Evolutionary conservation across 257 asterid species (phyloP), one percentile per base, ranked within the genome.

Genomic region (Nicotiana tabacum): DNA sequence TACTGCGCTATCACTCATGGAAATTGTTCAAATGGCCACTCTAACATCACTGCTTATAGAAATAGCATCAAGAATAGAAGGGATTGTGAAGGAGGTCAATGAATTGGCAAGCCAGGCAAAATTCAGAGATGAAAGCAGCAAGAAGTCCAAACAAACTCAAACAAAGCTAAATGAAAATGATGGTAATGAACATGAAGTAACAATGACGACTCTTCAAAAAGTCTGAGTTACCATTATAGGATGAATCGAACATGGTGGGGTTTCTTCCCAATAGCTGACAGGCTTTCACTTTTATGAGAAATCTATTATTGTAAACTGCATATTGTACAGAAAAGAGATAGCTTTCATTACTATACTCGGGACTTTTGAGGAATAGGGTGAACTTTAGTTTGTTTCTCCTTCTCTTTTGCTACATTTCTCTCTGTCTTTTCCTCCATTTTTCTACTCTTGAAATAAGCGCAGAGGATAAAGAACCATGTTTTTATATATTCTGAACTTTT

Each of bases 1-100:
- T 17, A 33, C 43, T 0, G 66, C 78, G 4, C 83, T 88, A 12
- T 84, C 88, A 2, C 88, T 94, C 13, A 85, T 85, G 79, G 91
- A 92, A 70, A 86, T 91, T 62, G 87, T 92, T 77, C 95, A 96
- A 39, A 78, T 92, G 65, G 87, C 90, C 68, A 90, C 94, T 9
- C 64, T 86, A 55, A 88, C 95, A 9, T 89, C 95, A n/a, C 82
- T 90, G 88, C 65, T 92, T 82, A 84, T 87, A 53, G 98, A 94
- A 89, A 89, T 93, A 35, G 93, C 93, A 68, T 85, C 87, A 79
- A 90, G 97, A 86, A 90, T 88, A 4, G 91, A 86, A 77, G 90
- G 85, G 39, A 81, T 90, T 72, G 91, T 86, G 16, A 86, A 84
- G 66, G 90, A 88, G 0, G 93, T 91, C 9, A 81, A 84, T 51